phyloP scores from a whole-genome alignment of 78 protist species.

The Dictyostelium firmibasis region DNA sequence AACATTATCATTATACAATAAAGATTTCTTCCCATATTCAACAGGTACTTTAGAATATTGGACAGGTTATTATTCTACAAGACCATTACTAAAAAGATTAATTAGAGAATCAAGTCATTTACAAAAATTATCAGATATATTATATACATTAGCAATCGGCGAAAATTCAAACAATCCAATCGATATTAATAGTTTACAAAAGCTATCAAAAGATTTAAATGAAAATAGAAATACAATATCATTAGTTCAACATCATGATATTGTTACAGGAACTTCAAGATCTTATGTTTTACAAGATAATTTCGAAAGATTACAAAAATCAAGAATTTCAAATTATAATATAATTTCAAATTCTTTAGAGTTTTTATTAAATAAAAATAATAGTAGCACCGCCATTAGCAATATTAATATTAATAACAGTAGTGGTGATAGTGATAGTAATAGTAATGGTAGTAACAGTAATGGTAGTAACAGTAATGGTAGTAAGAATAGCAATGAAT shows the following conservation, averaged over 20 bases:
- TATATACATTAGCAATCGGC: conserved; percentile 53
- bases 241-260: conserved; percentile 83
- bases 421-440: too few species aligned
- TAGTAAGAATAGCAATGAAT: too few species aligned
- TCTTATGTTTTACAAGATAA: conserved; percentile 65
- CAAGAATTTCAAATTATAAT: conserved; percentile 29
- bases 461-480: too few species aligned
- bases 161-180: not conserved
- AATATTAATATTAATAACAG: not conserved
- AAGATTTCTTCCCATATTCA: conserved; percentile 87
- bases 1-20: conserved; percentile 9
- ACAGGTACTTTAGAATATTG: conserved; percentile 51
- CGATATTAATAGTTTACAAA: not conserved
- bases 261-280: conserved; percentile 85
- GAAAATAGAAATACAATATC: not conserved
- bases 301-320: not conserved
- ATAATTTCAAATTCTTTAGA: conserved; percentile 18
- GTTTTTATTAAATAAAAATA: conserved; percentile 3
- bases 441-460: too few species aligned
- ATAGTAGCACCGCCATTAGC: not conserved
- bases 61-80: conserved; percentile 82
- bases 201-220: not conserved
- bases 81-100: conserved; percentile 47
- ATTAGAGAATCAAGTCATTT: conserved; percentile 31
- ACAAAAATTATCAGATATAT: conserved; percentile 33